A percentile compares a stretch with the other conserved stretches of the same genome.
Evolutionary conservation across 2,329 filamentous ascomycete genomes (phyloP).

Genomic region (Ceratocystis huliohia): DNA sequence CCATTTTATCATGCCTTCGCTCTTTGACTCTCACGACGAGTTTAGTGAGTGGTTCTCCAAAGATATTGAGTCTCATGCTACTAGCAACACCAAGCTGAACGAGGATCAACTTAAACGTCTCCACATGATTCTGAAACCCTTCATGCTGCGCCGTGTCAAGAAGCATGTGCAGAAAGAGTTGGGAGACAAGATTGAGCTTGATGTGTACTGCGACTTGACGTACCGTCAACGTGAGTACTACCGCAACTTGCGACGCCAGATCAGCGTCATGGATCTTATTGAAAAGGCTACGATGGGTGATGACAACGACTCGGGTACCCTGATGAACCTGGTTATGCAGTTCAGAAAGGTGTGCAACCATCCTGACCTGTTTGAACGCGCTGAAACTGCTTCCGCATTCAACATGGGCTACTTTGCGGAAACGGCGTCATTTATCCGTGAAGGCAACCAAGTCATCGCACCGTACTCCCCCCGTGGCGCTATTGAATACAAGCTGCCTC

Average conservation of each 20-base stretch:
- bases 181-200: constrained; percentile 94
- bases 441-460: constrained; percentile 66
- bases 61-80: constrained; percentile 94
- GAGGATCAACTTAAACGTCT: constrained; percentile 93
- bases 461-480: constrained; percentile 77
- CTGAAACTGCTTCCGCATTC: constrained; percentile 78
- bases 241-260: constrained; percentile 82
- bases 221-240: constrained; percentile 94
- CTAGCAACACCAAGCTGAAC: constrained; percentile 98
- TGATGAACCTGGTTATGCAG: constrained; percentile 99
- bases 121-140: constrained; percentile 98
- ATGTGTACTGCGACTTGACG: constrained; percentile 92
- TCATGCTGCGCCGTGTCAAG: constrained; percentile 99
- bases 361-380: constrained; percentile 89
- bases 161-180: constrained; percentile 99
- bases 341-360: constrained; percentile 99
- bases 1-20: constrained; percentile 99
- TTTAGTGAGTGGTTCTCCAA: constrained; percentile 93
- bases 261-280: constrained; percentile 96
- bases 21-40: constrained; percentile 89
- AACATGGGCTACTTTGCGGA: constrained; percentile 81
- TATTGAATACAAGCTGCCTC: constrained; percentile 74
- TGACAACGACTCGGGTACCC: constrained; percentile 82
- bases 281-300: constrained; percentile 93
- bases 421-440: constrained; percentile 86